Base-by-base conservation (phyloP, 2,329 filamentous ascomycete genomes). In the Curvularia sp. region DNA sequence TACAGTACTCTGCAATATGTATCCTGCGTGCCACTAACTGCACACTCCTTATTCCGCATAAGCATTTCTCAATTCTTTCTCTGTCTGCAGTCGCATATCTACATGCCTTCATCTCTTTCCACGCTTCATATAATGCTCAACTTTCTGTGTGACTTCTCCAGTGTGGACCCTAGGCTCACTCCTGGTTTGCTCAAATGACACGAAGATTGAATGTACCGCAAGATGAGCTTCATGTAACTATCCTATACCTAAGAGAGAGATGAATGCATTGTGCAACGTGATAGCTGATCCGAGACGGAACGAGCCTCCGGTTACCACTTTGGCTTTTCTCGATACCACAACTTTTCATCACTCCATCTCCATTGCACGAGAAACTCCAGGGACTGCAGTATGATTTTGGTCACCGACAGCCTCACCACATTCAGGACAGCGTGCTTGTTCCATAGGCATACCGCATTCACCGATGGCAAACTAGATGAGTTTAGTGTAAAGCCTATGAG, bases 391-490 rank as follows among this genome's bases (percentile, higher is more conserved):
- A 70, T 89, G 86, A 39, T 81, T 9, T 46, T 65, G 68, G 0
- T 88, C 88, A 2, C 88, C 88, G 30, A 91, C 81, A 0, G 73
- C 60, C 1, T 80, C 80, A 1, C 80, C 82, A 62, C 89, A 92
- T 61, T 90, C 83, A 0, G 88, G 87, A 63, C 89, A 92, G 1
- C 72, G 72, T 1, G 87, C 82, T 18, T 67, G 54, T 70, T 91
- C 60, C 85, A 89, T 88, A 0, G 88, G 85, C 81, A 86, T 85
- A 1, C 88, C 88, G 66, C 88, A 89, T 59, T 90, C 85, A 0
- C 87, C 87, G 31, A 90, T 81, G 0, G 86, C 85, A 62, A 90
- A 83, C 63, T 72, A 24, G 30, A 2, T 13, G 38, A 4, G 10
- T 43, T 67, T 48, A 67, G 57, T 43, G 1, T 8, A 6, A 28